Evolutionary conservation across 176 grass and related monocot genomes (phyloP).

Genomic region (Tillandsia leiboldiana): DNA sequence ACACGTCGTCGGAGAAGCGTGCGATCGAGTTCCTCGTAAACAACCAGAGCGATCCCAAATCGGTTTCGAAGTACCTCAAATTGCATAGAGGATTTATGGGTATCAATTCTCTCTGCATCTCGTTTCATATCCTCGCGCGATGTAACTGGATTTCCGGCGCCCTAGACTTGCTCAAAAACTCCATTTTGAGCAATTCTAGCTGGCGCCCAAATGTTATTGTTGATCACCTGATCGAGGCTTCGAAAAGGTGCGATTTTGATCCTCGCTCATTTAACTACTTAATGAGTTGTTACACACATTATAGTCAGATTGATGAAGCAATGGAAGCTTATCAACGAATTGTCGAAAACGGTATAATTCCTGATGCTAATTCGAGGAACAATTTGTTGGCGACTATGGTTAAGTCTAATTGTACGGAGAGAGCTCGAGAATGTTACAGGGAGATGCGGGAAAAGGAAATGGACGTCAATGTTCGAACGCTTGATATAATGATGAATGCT

Average conservation of each 20-base stretch:
- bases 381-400: conserved; percentile 35
- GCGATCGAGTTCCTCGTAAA: conserved; percentile 7
- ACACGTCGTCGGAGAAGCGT: conserved; percentile 19
- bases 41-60: conserved; percentile 11
- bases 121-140: conserved; percentile 30
- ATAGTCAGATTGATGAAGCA: conserved; percentile 5
- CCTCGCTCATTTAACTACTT: conserved; percentile 3
- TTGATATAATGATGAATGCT: conserved; percentile 41
- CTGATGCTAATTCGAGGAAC: conserved; percentile 33
- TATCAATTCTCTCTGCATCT: conserved; percentile 16
- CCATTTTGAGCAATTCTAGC: neutral
- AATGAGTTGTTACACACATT: conserved; percentile 32
- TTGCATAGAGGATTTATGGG: neutral
- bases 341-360: conserved; percentile 23
- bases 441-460: conserved; percentile 42
- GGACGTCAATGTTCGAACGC: conserved; percentile 29
- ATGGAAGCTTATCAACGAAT: conserved; percentile 38
- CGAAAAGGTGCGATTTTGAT: conserved; percentile 19
- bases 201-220: conserved; percentile 17
- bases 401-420: conserved; percentile 20
- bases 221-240: conserved; percentile 17
- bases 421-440: conserved; percentile 29
- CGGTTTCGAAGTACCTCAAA: conserved; percentile 17
- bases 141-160: neutral
- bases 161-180: conserved; percentile 9